These are phyloP conservation scores for Warburgia ugandensis DNA, from an alignment of 164 flowering plant genomes.

Conservation along the genomic window DNA sequence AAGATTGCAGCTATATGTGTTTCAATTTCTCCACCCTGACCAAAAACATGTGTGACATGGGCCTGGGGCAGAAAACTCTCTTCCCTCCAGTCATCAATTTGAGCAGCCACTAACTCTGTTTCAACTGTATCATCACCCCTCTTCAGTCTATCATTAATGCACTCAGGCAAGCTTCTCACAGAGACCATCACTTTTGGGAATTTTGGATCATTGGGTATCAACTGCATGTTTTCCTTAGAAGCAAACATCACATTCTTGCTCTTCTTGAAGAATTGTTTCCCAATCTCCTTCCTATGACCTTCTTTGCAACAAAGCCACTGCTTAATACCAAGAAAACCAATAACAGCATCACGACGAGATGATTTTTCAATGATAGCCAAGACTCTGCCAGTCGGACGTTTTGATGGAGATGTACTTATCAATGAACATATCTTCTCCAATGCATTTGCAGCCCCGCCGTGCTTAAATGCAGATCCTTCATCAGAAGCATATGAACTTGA, in stretches of 20 bases:
- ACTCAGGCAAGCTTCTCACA: conserved; percentile 43
- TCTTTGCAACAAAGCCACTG: conserved; percentile 40
- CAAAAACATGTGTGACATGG: conserved; percentile 44
- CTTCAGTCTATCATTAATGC: conserved; percentile 53
- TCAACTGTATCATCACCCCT: conserved; percentile 52
- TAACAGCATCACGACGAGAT: conserved; percentile 53
- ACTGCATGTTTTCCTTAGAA: conserved; percentile 36
- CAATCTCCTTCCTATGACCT: conserved; percentile 21
- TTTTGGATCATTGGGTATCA: conserved; percentile 61
- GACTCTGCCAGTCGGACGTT: conserved; percentile 86
- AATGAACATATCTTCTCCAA: conserved; percentile 41
- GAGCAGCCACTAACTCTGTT: conserved; percentile 73
- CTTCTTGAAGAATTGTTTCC: conserved; percentile 14
- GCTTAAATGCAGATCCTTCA: conserved; percentile 12
- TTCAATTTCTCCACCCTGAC: conserved; percentile 67
- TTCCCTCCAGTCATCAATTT: conserved; percentile 62
- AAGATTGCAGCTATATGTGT: conserved; percentile 70
- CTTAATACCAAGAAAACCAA: conserved; percentile 66
- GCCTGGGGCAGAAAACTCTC: conserved; percentile 58
- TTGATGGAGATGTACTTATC: conserved; percentile 44
- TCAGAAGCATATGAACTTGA: conserved; percentile 11
- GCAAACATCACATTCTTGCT: conserved; percentile 18
- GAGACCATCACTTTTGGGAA: conserved; percentile 68
- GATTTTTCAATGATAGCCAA: conserved; percentile 66
- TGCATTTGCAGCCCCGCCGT: conserved; percentile 17